Percentiles rank a stretch among this genome's conserved stretches.
These are phyloP conservation scores for Oidiodendron maius DNA, from an alignment of 495 filamentous ascomycete genomes.

Conservation along the genomic window DNA sequence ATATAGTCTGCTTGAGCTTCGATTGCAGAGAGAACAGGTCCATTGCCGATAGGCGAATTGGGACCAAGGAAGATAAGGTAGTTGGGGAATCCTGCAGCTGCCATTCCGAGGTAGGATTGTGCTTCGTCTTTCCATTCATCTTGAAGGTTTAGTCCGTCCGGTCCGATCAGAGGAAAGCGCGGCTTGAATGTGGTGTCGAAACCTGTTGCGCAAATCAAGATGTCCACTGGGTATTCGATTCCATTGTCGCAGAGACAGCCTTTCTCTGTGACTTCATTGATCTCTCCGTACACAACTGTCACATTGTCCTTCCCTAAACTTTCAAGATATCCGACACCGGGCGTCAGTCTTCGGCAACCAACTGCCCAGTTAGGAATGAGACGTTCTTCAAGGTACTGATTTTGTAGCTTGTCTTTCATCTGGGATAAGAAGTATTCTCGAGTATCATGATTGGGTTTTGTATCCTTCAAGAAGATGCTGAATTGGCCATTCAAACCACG, in stretches of 20 bases:
- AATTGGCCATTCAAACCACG: constrained; percentile 45
- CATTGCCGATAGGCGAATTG: constrained; percentile 44
- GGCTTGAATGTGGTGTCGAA: constrained; percentile 53
- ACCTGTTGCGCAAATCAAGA: constrained; percentile 64
- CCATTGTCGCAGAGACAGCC: constrained; percentile 53
- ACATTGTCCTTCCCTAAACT: constrained; percentile 59
- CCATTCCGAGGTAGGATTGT: constrained; percentile 58
- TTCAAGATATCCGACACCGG: constrained; percentile 68
- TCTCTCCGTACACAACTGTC: constrained; percentile 49
- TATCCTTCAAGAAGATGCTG: constrained; percentile 24
- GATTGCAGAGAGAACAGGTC: constrained; percentile 45
- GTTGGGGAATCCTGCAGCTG: constrained; percentile 61
- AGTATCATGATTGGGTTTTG: constrained; percentile 18
- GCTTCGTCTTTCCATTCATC: constrained; percentile 51
- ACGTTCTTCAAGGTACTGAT: background rate
- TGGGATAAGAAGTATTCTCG: constrained; percentile 10
- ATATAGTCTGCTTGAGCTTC: constrained; percentile 54
- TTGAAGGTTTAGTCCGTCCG: constrained; percentile 44
- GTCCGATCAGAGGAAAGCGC: constrained; percentile 50
- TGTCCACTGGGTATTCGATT: constrained; percentile 43
- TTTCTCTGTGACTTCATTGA: constrained; percentile 49
- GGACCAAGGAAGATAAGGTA: constrained; percentile 55
- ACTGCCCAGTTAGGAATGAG: constrained; percentile 54
- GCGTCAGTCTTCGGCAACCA: constrained; percentile 64
- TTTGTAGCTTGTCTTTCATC: background rate